Conservation (phyloP, 2,329 filamentous ascomycete genomes). For the Cadophora malorum region DNA sequence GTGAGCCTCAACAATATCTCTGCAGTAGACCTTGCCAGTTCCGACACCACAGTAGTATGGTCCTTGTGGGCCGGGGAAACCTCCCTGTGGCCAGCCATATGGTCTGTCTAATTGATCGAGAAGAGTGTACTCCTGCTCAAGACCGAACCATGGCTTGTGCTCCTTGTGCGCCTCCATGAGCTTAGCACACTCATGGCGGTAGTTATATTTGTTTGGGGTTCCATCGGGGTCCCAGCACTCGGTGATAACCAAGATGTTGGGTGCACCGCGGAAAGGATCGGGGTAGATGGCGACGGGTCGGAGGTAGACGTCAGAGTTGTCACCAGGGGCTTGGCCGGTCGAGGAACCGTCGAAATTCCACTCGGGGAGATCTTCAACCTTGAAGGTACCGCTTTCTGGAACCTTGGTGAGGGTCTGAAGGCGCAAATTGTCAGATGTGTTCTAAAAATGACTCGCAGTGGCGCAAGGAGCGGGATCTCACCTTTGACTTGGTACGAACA, state of each 20-base stretch:
- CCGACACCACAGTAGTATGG: slow-evolving; percentile 99
- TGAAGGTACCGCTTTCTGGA: slow-evolving; percentile 50
- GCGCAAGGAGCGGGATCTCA: slow-evolving; percentile 53
- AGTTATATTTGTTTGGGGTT: slow-evolving; percentile 98
- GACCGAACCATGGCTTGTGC: slow-evolving; percentile 94
- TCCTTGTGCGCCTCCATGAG: slow-evolving; percentile 87
- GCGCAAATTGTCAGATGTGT: slow-evolving; percentile 32
- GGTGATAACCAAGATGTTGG: slow-evolving; percentile 92
- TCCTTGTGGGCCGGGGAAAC: slow-evolving; percentile 82
- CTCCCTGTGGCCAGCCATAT: slow-evolving; percentile 86
- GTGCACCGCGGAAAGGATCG: slow-evolving; percentile 86
- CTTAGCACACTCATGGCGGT: slow-evolving; percentile 87
- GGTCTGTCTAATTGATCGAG: slow-evolving; percentile 86
- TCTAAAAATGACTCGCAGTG: slow-evolving; percentile 8
- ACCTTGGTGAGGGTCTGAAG: slow-evolving; percentile 67
- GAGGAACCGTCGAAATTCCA: slow-evolving; percentile 91
- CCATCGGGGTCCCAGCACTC: slow-evolving; percentile 96
- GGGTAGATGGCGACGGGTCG: slow-evolving; percentile 88
- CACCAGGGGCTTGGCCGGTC: slow-evolving; percentile 87
- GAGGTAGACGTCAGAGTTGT: slow-evolving; percentile 98
- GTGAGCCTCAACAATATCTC: slow-evolving; percentile 96
- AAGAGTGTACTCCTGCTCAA: slow-evolving; percentile 97
- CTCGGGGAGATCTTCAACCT: slow-evolving; percentile 71
- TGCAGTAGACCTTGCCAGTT: slow-evolving; percentile 95
- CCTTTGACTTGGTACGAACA: slow-evolving; percentile 93